Conservation (phyloP, 768 basidiomycete species). For the Fomitopsis pulvina region DNA sequence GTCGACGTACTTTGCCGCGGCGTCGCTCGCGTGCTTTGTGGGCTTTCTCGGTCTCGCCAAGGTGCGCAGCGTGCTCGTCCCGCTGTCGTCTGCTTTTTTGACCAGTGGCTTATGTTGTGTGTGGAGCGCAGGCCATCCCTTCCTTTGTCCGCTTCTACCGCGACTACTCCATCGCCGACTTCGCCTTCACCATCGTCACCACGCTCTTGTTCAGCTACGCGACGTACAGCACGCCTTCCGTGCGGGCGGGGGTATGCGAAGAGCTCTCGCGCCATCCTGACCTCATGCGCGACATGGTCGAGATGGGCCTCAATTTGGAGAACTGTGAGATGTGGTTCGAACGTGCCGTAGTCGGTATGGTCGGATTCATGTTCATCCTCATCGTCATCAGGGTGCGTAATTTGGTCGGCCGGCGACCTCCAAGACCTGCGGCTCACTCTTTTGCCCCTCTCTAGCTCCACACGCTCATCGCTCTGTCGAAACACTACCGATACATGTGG, state of each 20-base stretch:
- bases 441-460: constrained; percentile 45
- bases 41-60: constrained; percentile 67
- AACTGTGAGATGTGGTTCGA: constrained; percentile 81
- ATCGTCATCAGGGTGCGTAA: constrained; percentile 59
- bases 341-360: constrained; percentile 50
- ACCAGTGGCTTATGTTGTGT: neutral
- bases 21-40: constrained; percentile 54
- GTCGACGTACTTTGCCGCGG: constrained; percentile 58
- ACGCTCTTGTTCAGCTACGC: constrained; percentile 51
- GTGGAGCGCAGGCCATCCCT: constrained; percentile 42
- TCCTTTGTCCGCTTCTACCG: constrained; percentile 73
- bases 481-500: constrained; percentile 50
- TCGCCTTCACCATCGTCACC: constrained; percentile 59
- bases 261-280: constrained; percentile 72
- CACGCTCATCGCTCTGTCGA: constrained; percentile 67
- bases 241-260: constrained; percentile 62
- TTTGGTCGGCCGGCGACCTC: neutral
- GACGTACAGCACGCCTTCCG: constrained; percentile 44
- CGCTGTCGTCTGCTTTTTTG: neutral
- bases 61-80: constrained; percentile 31
- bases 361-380: constrained; percentile 53
- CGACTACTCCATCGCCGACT: constrained; percentile 76
- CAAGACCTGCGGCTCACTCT: neutral
- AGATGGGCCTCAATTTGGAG: constrained; percentile 69
- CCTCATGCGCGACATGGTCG: constrained; percentile 60